phyloP scores from a whole-genome alignment of 192 early-diverging fungal genomes.

The Linnemannia hyalina region DNA sequence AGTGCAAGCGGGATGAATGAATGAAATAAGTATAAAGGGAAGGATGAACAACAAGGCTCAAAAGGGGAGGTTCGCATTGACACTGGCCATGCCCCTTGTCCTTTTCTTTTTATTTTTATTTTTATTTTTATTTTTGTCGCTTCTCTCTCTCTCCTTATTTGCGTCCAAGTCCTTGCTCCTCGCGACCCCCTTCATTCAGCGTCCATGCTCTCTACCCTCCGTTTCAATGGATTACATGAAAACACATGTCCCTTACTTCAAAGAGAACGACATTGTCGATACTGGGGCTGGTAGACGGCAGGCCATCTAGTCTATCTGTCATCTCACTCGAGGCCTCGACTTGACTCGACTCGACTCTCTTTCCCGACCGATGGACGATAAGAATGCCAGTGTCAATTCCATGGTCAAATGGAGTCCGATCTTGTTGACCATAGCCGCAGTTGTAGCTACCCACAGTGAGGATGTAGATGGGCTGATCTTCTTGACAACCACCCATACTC shows the following conservation, averaged over 20 bases:
- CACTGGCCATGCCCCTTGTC: neutral
- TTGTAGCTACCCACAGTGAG: too few relatives aligned
- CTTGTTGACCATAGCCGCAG: too few relatives aligned
- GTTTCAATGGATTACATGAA: neutral
- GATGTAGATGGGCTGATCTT: too few relatives aligned
- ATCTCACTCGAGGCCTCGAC: too few relatives aligned
- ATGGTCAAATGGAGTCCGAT: too few relatives aligned
- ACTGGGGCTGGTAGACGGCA: neutral
- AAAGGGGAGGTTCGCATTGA: neutral
- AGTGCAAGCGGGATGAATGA: neutral
- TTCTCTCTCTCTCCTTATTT: too few relatives aligned
- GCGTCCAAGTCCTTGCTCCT: too few relatives aligned
- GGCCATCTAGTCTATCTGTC: neutral
- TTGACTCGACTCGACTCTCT: too few relatives aligned
- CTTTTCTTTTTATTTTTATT: neutral
- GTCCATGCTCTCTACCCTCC: neutral
- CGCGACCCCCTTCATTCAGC: too few relatives aligned
- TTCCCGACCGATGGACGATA: too few relatives aligned
- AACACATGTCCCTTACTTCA: neutral
- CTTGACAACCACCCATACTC: too few relatives aligned
- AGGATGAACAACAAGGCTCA: neutral
- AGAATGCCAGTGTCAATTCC: too few relatives aligned
- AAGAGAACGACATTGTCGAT: neutral
- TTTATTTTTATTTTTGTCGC: neutral
- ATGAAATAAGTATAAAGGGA: neutral